Conservation (phyloP, 2,329 filamentous ascomycete species). For the Aspergillus ochraceoroseus region DNA sequence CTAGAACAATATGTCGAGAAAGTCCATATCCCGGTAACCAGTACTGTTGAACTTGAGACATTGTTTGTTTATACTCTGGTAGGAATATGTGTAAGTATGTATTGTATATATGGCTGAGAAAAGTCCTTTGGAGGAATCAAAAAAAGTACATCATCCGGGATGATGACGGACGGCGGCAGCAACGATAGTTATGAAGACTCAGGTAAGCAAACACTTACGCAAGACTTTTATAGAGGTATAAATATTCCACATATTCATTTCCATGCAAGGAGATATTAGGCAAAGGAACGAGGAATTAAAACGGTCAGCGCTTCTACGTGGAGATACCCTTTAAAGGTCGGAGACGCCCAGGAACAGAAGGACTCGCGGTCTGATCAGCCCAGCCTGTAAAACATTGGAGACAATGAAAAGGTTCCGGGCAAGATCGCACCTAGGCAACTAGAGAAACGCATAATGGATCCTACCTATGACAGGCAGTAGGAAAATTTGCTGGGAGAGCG, state of each 20-base stretch:
- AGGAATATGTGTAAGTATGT: neutral
- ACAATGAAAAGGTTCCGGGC: slow-evolving; percentile 5
- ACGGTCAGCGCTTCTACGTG: slow-evolving; percentile 11
- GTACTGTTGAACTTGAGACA: slow-evolving; percentile 43
- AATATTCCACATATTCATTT: slow-evolving; percentile 10
- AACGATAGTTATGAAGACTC: slow-evolving; percentile 3
- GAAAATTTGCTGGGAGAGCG: slow-evolving; percentile 9
- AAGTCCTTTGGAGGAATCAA: slow-evolving; percentile 1
- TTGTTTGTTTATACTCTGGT: slow-evolving; percentile 15
- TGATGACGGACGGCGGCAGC: slow-evolving; percentile 4
- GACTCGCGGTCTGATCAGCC: slow-evolving; percentile 14
- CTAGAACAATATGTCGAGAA: slow-evolving; percentile 48
- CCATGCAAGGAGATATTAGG: slow-evolving; percentile 16
- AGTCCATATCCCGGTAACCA: slow-evolving; percentile 48
- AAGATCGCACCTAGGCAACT: slow-evolving; percentile 12
- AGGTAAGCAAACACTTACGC: slow-evolving; percentile 11
- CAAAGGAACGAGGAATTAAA: slow-evolving; percentile 11
- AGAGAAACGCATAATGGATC: slow-evolving; percentile 9
- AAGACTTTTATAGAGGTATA: slow-evolving; percentile 15
- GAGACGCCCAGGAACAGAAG: slow-evolving; percentile 11
- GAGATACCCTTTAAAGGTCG: slow-evolving; percentile 11
- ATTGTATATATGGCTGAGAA: slow-evolving; percentile 5
- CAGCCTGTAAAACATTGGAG: slow-evolving; percentile 6
- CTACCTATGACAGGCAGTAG: slow-evolving; percentile 13
- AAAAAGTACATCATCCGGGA: slow-evolving; percentile 1